These are phyloP conservation scores for Aspergillus ellipticus DNA, from an alignment of 495 filamentous ascomycete genomes.

Conservation along the genomic window DNA sequence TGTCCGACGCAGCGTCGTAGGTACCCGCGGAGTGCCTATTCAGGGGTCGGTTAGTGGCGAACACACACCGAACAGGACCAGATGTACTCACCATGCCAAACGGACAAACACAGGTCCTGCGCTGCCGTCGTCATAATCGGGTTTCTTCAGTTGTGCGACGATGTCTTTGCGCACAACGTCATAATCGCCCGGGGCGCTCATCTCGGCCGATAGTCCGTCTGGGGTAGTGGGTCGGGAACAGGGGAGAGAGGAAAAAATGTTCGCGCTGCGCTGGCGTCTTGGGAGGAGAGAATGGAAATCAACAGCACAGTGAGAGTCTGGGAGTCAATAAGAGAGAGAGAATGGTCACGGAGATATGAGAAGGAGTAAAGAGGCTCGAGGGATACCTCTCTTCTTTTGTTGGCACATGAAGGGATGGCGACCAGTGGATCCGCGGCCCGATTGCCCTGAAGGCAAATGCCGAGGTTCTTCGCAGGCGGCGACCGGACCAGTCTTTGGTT, in stretches of 20 bases:
- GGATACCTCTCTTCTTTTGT: constrained; percentile 17
- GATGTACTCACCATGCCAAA: constrained; percentile 51
- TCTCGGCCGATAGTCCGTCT: constrained; percentile 35
- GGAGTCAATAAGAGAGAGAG: constrained; percentile 3
- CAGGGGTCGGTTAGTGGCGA: neutral
- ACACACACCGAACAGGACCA: neutral
- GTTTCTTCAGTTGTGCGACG: constrained; percentile 51
- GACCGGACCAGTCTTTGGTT: neutral
- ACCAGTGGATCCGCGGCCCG: constrained; percentile 34
- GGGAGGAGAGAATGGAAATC: neutral
- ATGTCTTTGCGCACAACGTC: constrained; percentile 53
- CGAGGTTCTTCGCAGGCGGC: constrained; percentile 27
- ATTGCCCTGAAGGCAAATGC: constrained; percentile 28
- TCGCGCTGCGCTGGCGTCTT: neutral
- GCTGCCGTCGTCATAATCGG: constrained; percentile 60
- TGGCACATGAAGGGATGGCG: constrained; percentile 32
- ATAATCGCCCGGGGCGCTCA: constrained; percentile 44
- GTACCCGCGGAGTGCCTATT: constrained; percentile 57
- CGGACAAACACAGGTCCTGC: constrained; percentile 60
- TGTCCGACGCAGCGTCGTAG: constrained; percentile 55
- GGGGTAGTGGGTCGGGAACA: constrained; percentile 15
- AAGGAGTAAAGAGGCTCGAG: constrained; percentile 9
- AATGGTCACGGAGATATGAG: constrained; percentile 3
- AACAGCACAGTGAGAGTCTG: neutral
- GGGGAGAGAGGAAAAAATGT: constrained; percentile 4